phyloP scores from a whole-genome alignment of 768 basidiomycete genomes.

The Leccinum fibrillosum region DNA sequence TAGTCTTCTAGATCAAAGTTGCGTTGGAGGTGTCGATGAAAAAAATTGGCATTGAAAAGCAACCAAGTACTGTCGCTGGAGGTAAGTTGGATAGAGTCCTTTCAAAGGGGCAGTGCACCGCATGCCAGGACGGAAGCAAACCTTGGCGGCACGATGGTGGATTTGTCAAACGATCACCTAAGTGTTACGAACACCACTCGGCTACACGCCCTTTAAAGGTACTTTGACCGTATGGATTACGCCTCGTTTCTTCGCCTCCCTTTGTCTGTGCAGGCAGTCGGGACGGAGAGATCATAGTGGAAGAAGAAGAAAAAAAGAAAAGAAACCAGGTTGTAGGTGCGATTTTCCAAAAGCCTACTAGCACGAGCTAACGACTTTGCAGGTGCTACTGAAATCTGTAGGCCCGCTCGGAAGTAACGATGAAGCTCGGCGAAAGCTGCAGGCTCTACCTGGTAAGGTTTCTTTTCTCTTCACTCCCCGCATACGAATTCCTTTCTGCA shows the following conservation, averaged over 20 bases:
- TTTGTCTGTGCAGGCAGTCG: not conserved
- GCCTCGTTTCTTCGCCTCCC: not conserved
- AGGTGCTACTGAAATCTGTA: not conserved
- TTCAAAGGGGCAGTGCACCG: not conserved
- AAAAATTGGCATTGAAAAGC: not conserved
- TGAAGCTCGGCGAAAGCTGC: conserved; percentile 9
- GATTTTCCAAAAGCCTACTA: not conserved
- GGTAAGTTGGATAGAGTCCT: not conserved
- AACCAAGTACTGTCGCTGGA: not conserved
- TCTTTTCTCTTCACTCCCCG: not conserved
- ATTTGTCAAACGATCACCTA: not conserved
- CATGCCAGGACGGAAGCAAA: not conserved
- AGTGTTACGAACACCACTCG: not conserved
- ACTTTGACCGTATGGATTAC: not conserved
- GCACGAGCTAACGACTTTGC: not conserved
- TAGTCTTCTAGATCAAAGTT: too few relatives aligned
- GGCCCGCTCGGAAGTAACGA: not conserved
- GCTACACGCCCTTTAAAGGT: not conserved
- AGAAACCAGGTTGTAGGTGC: not conserved
- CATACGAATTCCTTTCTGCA: not conserved
- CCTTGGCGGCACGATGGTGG: not conserved
- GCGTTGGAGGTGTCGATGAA: not conserved
- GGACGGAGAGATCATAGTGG: not conserved
- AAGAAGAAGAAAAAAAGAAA: not conserved
- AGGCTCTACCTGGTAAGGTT: conserved; percentile 12